Evolutionary conservation across 805 yeast species (phyloP), one percentile per base, ranked within the genome.

Genomic region (Candida pini): DNA sequence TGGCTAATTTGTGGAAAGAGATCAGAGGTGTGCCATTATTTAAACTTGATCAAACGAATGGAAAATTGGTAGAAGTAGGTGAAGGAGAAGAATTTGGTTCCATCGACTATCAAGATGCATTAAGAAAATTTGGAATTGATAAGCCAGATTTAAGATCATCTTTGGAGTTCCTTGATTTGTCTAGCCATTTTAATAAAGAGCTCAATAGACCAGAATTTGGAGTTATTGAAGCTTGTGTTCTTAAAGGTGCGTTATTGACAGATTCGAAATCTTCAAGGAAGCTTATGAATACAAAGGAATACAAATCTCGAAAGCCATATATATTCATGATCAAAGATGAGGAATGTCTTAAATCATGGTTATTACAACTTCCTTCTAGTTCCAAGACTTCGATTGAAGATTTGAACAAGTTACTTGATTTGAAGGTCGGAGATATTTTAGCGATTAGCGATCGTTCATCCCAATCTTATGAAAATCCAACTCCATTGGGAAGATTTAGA

Each of bases 401-500:
- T 9, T 40, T 73, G 16, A 52, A 62, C 12, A 31, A 49, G 2
- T 35, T 40, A 1, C 53, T 84, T 16, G 48, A 61, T 13, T 53
- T 86, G 15, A 43, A 66, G 28, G 59, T 70, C 2, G 96, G 95
- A 27, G 96, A 87, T 54, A 62, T 85, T 3, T 51, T 92, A 21
- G 90, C 89, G 3, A 70, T 83, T 10, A 69, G 87, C n/a, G 84
- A 83, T n/a, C 69, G 97, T 40, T 73, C 82, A 2, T 50, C 54
- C 10, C 38, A 75, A 16, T 63, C 90, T 0, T 90, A 86, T 53
- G 98, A 90, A 51, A 90, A 87, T 51, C 97, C 97, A 15, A 92
- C 97, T 0, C 97, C 98, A 0, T 60, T 92, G 34, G 98, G 98
- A 0, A 70, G 81, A 35, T 71, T 85, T 44, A 70, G 98, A 39